phyloP scores from a whole-genome alignment of 805 yeast species.

The Ascoidea asiatica region DNA sequence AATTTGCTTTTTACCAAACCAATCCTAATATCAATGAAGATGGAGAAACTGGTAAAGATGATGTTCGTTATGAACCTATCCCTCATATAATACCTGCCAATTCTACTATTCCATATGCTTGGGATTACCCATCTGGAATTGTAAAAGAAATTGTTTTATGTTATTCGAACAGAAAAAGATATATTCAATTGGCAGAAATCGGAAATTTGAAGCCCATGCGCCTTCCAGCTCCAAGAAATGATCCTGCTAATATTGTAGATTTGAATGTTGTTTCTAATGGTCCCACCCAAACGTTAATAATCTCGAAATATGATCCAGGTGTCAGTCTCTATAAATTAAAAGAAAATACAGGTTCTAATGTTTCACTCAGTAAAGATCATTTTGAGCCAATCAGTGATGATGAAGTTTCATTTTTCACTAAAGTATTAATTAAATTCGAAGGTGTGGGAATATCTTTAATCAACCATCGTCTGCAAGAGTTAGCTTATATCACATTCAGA shows the following conservation, averaged over 20 bases:
- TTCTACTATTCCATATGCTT: constrained; percentile 95
- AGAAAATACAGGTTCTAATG: constrained; percentile 17
- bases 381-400: constrained; percentile 35
- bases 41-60: constrained; percentile 34
- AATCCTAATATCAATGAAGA: constrained; percentile 61
- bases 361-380: constrained; percentile 25
- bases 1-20: constrained; percentile 74
- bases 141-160: constrained; percentile 69
- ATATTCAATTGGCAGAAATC: constrained; percentile 80
- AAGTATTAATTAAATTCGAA: constrained; percentile 49
- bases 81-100: constrained; percentile 73
- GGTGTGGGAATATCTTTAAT: constrained; percentile 85
- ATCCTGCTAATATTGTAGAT: constrained; percentile 47
- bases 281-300: constrained; percentile 77
- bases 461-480: constrained; percentile 56
- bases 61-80: constrained; percentile 57
- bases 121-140: constrained; percentile 91
- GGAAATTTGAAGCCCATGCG: constrained; percentile 85
- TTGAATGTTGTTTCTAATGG: constrained; percentile 94
- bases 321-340: constrained; percentile 55
- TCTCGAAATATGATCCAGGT: constrained; percentile 70
- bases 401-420: constrained; percentile 21
- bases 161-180: constrained; percentile 60
- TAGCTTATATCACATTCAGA: constrained; percentile 69
- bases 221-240: constrained; percentile 35